Conservation (phyloP, 768 basidiomycete species). For the Lentinula guzmanii region DNA sequence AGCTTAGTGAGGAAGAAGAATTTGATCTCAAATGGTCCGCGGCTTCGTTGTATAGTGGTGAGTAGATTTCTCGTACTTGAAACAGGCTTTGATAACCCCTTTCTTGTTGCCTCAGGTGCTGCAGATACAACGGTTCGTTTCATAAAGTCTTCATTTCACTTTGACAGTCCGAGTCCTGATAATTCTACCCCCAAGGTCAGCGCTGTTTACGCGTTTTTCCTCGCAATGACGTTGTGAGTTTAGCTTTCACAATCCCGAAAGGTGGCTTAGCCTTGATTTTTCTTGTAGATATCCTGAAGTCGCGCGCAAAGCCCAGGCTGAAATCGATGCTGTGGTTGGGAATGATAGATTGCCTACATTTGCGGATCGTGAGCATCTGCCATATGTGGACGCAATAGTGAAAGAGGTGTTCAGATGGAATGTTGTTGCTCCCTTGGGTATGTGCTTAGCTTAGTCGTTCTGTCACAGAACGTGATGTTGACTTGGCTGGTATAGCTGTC, state of each 20-base stretch:
- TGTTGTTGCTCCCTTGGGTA: constrained; percentile 38
- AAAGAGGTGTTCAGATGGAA: constrained; percentile 56
- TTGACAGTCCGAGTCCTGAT: constrained; percentile 4
- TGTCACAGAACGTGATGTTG: constrained; percentile 2
- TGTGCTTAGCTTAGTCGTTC: constrained; percentile 5
- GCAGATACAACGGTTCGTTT: constrained; percentile 44
- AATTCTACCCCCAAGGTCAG: constrained; percentile 40
- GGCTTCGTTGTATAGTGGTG: constrained; percentile 50
- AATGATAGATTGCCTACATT: constrained; percentile 55
- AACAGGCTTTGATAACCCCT: neutral
- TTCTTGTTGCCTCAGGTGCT: constrained; percentile 32
- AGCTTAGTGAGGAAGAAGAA: constrained; percentile 48
- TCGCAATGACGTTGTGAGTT: constrained; percentile 43
- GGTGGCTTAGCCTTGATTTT: constrained; percentile 24
- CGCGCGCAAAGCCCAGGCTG: constrained; percentile 53
- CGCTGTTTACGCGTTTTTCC: constrained; percentile 56
- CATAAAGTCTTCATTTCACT: neutral
- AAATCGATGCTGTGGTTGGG: constrained; percentile 57
- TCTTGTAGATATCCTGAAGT: constrained; percentile 54
- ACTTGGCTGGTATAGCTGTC: constrained; percentile 27
- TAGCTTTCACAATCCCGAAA: neutral
- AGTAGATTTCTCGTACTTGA: constrained; percentile 8
- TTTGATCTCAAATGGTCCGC: constrained; percentile 62
- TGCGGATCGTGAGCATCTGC: constrained; percentile 49
- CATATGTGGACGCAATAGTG: constrained; percentile 53